Evolutionary conservation across 495 filamentous ascomycete species (phyloP).

Genomic region (Cenococcum geophilum): DNA sequence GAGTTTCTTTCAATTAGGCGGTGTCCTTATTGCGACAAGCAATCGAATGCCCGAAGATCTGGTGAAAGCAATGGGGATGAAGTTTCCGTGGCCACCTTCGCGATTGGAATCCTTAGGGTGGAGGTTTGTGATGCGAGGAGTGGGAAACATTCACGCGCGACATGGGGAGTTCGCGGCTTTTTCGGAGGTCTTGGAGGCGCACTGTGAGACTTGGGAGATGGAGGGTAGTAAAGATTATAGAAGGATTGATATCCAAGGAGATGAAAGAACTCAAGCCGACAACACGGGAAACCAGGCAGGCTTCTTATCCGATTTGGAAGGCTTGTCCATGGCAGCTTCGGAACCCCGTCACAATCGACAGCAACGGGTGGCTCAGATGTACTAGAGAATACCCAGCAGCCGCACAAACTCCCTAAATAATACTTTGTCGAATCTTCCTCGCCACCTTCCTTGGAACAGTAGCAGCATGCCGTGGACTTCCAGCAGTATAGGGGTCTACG

Average conservation of each 20-base stretch:
- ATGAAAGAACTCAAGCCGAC: background rate
- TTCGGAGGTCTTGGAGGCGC: constrained; percentile 58
- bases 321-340: background rate
- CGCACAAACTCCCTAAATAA: constrained; percentile 18
- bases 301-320: background rate
- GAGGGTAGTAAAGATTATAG: constrained; percentile 61
- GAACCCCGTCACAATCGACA: background rate
- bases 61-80: constrained; percentile 57
- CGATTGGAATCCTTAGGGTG: constrained; percentile 47
- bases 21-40: constrained; percentile 64
- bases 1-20: constrained; percentile 66
- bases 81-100: constrained; percentile 48
- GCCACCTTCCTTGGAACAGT: constrained; percentile 11
- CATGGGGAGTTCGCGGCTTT: constrained; percentile 61
- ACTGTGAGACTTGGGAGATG: constrained; percentile 70
- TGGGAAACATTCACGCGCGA: constrained; percentile 41
- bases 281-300: background rate
- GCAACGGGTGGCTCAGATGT: background rate
- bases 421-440: constrained; percentile 20
- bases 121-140: constrained; percentile 33
- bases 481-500: constrained; percentile 51
- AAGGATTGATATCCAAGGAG: constrained; percentile 36
- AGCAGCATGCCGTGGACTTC: constrained; percentile 43
- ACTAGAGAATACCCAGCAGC: background rate
- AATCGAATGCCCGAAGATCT: constrained; percentile 71